Evolutionary conservation across 495 filamentous ascomycete species (phyloP).

Genomic region (Choiromyces venosus): DNA sequence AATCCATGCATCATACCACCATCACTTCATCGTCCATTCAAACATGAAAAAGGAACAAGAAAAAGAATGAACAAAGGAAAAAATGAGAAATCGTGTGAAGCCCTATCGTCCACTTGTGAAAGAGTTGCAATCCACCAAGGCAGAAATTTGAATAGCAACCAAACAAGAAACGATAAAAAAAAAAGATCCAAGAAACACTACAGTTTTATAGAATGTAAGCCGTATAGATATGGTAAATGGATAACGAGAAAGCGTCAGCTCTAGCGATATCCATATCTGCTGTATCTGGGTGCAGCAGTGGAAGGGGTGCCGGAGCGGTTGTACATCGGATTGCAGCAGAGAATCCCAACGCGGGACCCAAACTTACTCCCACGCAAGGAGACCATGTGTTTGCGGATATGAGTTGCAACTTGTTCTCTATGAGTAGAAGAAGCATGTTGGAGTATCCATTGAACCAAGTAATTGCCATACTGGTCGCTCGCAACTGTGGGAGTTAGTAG

Average conservation of each 20-base stretch:
- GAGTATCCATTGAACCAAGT: conserved; percentile 93
- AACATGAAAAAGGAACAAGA: conserved; percentile 26
- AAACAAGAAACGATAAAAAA: conserved; percentile 39
- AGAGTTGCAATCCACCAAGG: conserved; percentile 25
- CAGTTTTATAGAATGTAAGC: conserved; percentile 2
- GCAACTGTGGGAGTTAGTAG: conserved; percentile 57
- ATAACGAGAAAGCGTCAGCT: neutral
- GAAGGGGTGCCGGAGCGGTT: conserved; percentile 39
- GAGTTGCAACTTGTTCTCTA: conserved; percentile 83
- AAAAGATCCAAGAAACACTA: conserved; percentile 19
- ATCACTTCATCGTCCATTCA: conserved; percentile 13
- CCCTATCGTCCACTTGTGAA: conserved; percentile 13
- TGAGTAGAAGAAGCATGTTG: conserved; percentile 79
- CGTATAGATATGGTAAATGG: conserved; percentile 5
- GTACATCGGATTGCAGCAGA: conserved; percentile 79
- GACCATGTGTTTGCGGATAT: conserved; percentile 99
- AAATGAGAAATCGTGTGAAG: conserved; percentile 12
- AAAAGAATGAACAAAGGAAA: conserved; percentile 24
- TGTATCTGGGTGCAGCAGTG: conserved; percentile 34
- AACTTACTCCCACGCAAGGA: conserved; percentile 97
- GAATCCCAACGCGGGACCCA: conserved; percentile 95
- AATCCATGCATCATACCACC: conserved; percentile 20
- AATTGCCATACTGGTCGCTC: conserved; percentile 97
- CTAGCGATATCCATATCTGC: conserved; percentile 40
- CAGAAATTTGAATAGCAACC: conserved; percentile 37